phyloP scores from a whole-genome alignment of 257 asterid genomes.

The Lycium ferocissimum region DNA sequence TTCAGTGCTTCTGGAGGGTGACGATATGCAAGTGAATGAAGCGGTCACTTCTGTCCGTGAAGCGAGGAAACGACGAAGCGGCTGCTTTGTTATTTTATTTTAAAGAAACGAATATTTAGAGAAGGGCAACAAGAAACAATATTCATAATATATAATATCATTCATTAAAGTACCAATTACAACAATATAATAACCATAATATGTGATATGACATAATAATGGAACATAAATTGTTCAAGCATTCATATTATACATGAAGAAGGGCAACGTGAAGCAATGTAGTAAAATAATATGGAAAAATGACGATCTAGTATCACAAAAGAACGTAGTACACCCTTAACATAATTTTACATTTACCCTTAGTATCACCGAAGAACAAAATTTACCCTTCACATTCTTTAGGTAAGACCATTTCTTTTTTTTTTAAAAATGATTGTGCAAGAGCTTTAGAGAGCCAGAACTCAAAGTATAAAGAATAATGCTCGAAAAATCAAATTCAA shows the following conservation, averaged over 20 bases:
- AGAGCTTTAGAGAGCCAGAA: neutral
- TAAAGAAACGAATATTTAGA: neutral
- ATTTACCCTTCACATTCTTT: neutral
- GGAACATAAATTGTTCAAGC: conserved; percentile 5
- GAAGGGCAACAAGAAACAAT: conserved; percentile 11
- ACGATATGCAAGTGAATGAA: neutral
- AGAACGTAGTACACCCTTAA: neutral
- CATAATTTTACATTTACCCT: neutral
- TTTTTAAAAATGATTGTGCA: neutral
- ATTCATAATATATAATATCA: neutral
- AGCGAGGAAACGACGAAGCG: neutral
- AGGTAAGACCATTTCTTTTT: neutral
- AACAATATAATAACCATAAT: conserved; percentile 1
- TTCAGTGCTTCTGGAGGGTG: conserved; percentile 5
- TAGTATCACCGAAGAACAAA: neutral
- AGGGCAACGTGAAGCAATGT: neutral
- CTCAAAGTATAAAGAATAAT: neutral
- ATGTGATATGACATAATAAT: conserved; percentile 2
- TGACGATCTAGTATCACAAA: conserved; percentile 18
- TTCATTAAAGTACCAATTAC: neutral
- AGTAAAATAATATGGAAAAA: neutral
- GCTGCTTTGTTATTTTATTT: neutral
- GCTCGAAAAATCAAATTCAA: conserved; percentile 6
- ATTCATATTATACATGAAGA: neutral
- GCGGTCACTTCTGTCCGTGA: neutral